phyloP scores from a whole-genome alignment of 129 eudicot species.

The Arctium lappa region DNA sequence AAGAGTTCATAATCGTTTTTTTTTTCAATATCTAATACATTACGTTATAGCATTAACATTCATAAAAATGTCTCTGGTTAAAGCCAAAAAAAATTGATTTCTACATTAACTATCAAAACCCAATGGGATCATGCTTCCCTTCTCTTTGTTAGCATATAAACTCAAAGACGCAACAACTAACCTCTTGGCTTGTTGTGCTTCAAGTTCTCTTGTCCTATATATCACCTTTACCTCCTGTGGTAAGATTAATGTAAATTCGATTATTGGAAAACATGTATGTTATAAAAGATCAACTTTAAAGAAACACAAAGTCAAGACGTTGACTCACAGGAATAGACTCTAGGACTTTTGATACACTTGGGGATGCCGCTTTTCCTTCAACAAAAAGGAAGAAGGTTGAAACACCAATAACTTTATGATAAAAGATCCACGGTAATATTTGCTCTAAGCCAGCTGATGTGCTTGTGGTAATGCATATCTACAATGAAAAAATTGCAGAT shows the following conservation, averaged over 20 bases:
- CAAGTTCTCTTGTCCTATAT: conserved; percentile 59
- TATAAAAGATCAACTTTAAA: conserved; percentile 6
- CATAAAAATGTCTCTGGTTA: neutral
- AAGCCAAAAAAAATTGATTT: neutral
- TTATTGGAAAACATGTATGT: neutral
- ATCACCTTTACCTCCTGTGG: conserved; percentile 54
- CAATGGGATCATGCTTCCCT: neutral
- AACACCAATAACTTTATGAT: conserved; percentile 65
- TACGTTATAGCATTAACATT: neutral
- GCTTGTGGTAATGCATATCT: conserved; percentile 66
- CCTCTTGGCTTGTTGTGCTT: conserved; percentile 75
- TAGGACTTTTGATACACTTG: conserved; percentile 51
- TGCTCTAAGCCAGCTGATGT: conserved; percentile 81
- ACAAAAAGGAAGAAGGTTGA: conserved; percentile 53
- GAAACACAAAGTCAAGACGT: neutral
- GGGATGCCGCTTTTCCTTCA: conserved; percentile 68
- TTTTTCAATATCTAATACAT: neutral
- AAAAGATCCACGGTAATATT: conserved; percentile 67
- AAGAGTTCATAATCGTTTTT: neutral
- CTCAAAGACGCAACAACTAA: conserved; percentile 17
- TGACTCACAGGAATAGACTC: conserved; percentile 58
- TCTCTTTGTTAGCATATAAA: conserved; percentile 5
- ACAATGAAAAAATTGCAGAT: conserved; percentile 1
- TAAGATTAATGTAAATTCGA: neutral
- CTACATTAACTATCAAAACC: neutral